phyloP scores from a whole-genome alignment of 1,284 basidiomycete genomes.

The Naganishia albida region DNA sequence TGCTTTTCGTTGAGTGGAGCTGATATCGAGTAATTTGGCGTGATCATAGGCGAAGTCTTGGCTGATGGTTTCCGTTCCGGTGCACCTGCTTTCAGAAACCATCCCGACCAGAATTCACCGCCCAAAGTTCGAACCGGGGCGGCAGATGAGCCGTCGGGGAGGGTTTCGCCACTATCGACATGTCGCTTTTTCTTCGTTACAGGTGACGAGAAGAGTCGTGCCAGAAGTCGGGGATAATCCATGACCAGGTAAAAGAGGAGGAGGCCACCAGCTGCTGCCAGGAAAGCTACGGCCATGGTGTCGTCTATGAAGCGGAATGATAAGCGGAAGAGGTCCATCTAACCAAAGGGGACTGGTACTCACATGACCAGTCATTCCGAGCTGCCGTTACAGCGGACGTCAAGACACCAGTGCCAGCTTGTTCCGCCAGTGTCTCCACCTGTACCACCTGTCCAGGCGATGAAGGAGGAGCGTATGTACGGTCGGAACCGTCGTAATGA shows the following conservation, averaged over 20 bases:
- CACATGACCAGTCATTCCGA: constrained; percentile 24
- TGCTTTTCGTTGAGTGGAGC: neutral
- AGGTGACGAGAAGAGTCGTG: constrained; percentile 45
- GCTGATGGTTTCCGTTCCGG: neutral
- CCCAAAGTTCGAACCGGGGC: constrained; percentile 6
- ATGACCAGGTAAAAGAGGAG: constrained; percentile 42
- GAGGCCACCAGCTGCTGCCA: constrained; percentile 40
- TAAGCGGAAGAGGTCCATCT: neutral
- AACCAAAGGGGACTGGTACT: neutral
- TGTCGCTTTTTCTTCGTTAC: constrained; percentile 23
- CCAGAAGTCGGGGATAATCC: constrained; percentile 48
- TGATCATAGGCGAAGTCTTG: constrained; percentile 13
- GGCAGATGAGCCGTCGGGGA: neutral
- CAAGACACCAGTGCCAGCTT: neutral
- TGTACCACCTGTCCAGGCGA: neutral
- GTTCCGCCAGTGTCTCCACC: neutral
- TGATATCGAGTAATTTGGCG: neutral
- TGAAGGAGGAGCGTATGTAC: neutral
- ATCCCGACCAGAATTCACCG: constrained; percentile 26
- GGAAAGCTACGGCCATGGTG: constrained; percentile 34
- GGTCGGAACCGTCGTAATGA: neutral
- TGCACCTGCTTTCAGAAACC: constrained; percentile 26
- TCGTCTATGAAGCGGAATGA: neutral
- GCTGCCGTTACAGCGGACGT: neutral
- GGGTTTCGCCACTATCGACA: constrained; percentile 6